Evolutionary conservation across 1,139 yeast genomes (phyloP).

Genomic region (Debaryomyces psychrophilus): DNA sequence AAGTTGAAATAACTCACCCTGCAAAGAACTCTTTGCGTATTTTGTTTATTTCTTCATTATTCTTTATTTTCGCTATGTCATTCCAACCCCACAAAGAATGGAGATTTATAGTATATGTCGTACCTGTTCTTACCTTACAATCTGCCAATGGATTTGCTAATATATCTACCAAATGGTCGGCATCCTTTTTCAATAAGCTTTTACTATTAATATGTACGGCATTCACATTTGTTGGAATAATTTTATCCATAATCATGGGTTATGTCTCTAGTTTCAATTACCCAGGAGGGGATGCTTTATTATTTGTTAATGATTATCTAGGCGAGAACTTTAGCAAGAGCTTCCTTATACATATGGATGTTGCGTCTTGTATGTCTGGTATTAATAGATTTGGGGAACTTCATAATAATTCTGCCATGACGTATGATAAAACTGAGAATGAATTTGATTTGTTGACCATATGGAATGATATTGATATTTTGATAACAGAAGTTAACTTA

Average conservation of each 20-base stretch:
- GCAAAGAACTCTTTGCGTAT: slow-evolving; percentile 41
- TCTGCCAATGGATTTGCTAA: slow-evolving; percentile 67
- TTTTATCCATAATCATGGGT: slow-evolving; percentile 55
- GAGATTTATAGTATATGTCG: slow-evolving; percentile 79
- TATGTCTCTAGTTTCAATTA: slow-evolving; percentile 74
- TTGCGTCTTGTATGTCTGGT: slow-evolving; percentile 87
- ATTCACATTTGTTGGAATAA: slow-evolving; percentile 34
- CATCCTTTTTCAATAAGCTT: slow-evolving; percentile 32
- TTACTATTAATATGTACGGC: slow-evolving; percentile 33
- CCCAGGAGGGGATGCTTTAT: slow-evolving; percentile 85
- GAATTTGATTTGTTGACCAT: slow-evolving; percentile 32
- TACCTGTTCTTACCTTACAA: slow-evolving; percentile 67
- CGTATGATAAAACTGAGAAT: slow-evolving; percentile 78
- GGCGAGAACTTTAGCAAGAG: slow-evolving; percentile 18
- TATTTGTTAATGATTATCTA: slow-evolving; percentile 52
- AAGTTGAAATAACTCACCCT: slow-evolving; percentile 40
- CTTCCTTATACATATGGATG: slow-evolving; percentile 67
- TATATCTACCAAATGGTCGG: slow-evolving; percentile 37
- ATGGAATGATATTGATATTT: slow-evolving; percentile 62
- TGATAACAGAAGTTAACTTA: slow-evolving; percentile 51
- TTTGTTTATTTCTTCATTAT: slow-evolving; percentile 44
- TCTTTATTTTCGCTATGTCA: slow-evolving; percentile 66
- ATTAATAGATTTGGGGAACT: slow-evolving; percentile 73
- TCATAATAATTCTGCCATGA: slow-evolving; percentile 37
- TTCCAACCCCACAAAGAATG: slow-evolving; percentile 92